Evolutionary conservation across 2,329 filamentous ascomycete species (phyloP).

Genomic region (Penicillium frequentans): DNA sequence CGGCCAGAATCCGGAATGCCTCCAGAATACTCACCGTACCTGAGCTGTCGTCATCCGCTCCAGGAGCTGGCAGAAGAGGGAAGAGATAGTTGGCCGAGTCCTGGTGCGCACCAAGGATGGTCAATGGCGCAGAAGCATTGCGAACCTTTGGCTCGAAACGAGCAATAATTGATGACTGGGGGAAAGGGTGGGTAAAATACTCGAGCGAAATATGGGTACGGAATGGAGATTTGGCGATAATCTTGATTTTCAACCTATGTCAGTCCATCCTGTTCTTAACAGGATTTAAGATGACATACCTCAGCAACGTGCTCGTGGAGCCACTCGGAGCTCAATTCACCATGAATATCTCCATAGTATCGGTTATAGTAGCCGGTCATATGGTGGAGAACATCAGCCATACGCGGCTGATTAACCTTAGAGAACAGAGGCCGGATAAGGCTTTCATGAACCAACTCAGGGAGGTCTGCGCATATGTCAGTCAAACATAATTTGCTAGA

Average conservation of each 20-base stretch:
- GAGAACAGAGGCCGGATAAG: conserved; percentile 9
- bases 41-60: conserved; percentile 12
- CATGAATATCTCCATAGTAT: conserved; percentile 7
- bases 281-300: not conserved
- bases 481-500: not conserved
- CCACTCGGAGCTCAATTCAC: conserved; percentile 8
- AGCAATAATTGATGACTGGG: conserved; percentile 11
- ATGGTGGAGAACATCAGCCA: conserved; percentile 7
- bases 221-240: conserved; percentile 6
- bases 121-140: conserved; percentile 8
- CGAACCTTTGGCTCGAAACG: conserved; percentile 13
- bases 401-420: conserved; percentile 1
- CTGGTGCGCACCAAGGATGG: conserved; percentile 10
- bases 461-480: conserved; percentile 2
- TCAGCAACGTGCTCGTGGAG: conserved; percentile 10
- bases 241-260: not conserved
- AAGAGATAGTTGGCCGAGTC: conserved; percentile 15
- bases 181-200: conserved; percentile 12
- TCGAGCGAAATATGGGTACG: conserved; percentile 13
- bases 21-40: conserved; percentile 13
- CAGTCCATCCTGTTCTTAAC: not conserved
- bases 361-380: conserved; percentile 12
- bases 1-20: conserved; percentile 9
- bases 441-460: conserved; percentile 6
- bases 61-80: conserved; percentile 10